Evolutionary conservation across 2,329 filamentous ascomycete genomes (phyloP).

Genomic region (Plenodomus lindquistii): DNA sequence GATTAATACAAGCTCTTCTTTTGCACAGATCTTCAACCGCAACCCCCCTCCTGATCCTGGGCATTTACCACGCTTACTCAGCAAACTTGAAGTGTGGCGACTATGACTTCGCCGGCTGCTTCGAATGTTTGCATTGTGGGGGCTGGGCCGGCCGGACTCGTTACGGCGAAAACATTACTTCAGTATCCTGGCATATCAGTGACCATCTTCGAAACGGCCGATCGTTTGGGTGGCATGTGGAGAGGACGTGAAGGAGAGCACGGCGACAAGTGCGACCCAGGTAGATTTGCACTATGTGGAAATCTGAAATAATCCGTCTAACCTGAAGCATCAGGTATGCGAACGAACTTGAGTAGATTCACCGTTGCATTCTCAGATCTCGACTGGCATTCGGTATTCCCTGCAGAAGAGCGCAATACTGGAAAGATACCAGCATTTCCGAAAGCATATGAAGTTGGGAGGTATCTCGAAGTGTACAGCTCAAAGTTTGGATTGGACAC

Average conservation of each 20-base stretch:
- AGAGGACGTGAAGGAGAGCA: constrained; percentile 52
- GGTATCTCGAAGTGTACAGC: constrained; percentile 69
- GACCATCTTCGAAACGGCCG: constrained; percentile 69
- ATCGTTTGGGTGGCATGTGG: constrained; percentile 78
- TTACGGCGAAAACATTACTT: constrained; percentile 67
- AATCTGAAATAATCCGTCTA: neutral
- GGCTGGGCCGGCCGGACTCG: constrained; percentile 51
- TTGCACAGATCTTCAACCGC: neutral
- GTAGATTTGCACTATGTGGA: constrained; percentile 29
- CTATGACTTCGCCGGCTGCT: constrained; percentile 7
- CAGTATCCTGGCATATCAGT: constrained; percentile 66
- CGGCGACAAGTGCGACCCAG: constrained; percentile 65
- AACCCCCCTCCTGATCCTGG: neutral
- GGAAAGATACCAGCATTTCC: constrained; percentile 65
- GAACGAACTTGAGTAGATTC: constrained; percentile 75
- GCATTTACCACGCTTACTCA: too few species aligned
- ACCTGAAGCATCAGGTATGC: constrained; percentile 10
- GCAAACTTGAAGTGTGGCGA: neutral
- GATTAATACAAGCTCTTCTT: too few species aligned
- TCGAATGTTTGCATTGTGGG: constrained; percentile 49
- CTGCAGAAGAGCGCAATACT: neutral
- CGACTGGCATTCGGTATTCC: constrained; percentile 60
- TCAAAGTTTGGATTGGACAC: constrained; percentile 59
- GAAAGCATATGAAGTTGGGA: constrained; percentile 74
- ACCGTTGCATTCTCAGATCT: constrained; percentile 68